Percentiles rank a stretch among this genome's conserved stretches.
These are phyloP conservation scores for Tetraselmis striata DNA, from an alignment of 139 green algal genomes.

Conservation along the genomic window DNA sequence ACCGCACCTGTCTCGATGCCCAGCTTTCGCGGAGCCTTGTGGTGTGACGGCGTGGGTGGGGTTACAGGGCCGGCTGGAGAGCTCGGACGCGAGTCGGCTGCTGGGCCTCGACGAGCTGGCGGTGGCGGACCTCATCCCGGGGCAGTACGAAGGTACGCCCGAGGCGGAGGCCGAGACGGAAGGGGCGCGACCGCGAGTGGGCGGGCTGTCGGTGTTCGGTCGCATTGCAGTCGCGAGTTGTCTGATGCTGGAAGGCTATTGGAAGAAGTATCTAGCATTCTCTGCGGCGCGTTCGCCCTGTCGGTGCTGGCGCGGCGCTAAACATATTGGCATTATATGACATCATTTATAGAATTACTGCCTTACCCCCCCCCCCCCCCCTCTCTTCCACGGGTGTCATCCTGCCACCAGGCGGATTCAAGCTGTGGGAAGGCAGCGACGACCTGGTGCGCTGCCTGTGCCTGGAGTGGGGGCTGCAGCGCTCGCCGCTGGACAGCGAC, in stretches of 20 bases:
- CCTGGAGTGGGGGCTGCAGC: constrained; percentile 11
- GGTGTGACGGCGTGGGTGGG: neutral
- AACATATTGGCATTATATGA: too few relatives aligned
- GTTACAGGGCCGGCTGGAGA: neutral
- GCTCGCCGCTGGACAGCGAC: neutral
- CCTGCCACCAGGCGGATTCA: constrained; percentile 77
- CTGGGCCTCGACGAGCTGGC: neutral
- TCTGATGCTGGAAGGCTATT: too few relatives aligned
- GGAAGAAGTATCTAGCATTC: too few relatives aligned
- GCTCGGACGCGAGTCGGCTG: neutral
- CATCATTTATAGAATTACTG: too few relatives aligned
- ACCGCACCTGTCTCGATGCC: neutral
- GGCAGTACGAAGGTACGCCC: neutral
- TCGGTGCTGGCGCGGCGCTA: too few relatives aligned
- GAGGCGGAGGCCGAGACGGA: neutral
- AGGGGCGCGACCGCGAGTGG: neutral
- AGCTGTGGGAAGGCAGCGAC: constrained; percentile 82
- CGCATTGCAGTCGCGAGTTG: too few relatives aligned
- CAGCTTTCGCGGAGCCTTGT: neutral
- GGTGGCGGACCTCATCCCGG: neutral
- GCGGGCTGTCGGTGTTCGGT: neutral
- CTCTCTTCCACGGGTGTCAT: too few relatives aligned
- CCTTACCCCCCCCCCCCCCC: too few relatives aligned
- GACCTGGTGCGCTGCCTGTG: constrained; percentile 69
- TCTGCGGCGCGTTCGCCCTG: too few relatives aligned